Base-by-base conservation (phyloP, 805 yeast species). In the Nakazawaea pomicola region DNA sequence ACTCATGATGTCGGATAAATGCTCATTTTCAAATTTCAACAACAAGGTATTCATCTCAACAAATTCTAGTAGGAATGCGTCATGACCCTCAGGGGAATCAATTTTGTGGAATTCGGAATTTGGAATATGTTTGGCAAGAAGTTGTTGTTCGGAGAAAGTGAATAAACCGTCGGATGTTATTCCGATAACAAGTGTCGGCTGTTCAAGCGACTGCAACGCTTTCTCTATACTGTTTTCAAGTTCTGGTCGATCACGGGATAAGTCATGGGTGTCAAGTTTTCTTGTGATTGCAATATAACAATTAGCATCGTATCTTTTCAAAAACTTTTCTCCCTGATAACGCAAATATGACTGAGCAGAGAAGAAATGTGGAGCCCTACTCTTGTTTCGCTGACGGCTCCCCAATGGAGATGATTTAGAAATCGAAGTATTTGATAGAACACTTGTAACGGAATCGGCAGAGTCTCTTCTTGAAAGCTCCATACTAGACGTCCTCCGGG, bases 1-100 rank as follows among this genome's bases (percentile, higher is more conserved):
- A 9, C 60, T 67, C 70, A 78, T 80, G 45, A 82, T 68, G 21
- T 79, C 84, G 2, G 80, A 71, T 41, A 82, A 62, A 42, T 79
- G 67, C 30, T 65, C 60, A 18, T 61, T 63, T 54, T 91, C 69
- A 60, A 91, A 93, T 3, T 74, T 75, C 33, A 75, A 62, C 40
- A 95, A 78, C 48, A 82, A 67, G 28, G 74, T 68, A 58, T 93
- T 86, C 43, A 93, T 88, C 38, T 79, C 77, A 37, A 78, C 82
- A 60, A 93, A 93, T 60, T 93, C 99, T 36, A 93, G 68, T 46
- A 93, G 64, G 56, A 93, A 93, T 2, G 98, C 99, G 65, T 93
- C 99, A 56, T 93, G 99, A 14, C 99, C 99, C 53, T 93, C 99
- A 10, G 91, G 93, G 1, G 97, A 89, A 47, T 84, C 77, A 32